Evolutionary conservation across 352 stramenopile species (phyloP), one percentile per base, ranked within the genome.

Genomic region (Elongisporangium prolatum): DNA sequence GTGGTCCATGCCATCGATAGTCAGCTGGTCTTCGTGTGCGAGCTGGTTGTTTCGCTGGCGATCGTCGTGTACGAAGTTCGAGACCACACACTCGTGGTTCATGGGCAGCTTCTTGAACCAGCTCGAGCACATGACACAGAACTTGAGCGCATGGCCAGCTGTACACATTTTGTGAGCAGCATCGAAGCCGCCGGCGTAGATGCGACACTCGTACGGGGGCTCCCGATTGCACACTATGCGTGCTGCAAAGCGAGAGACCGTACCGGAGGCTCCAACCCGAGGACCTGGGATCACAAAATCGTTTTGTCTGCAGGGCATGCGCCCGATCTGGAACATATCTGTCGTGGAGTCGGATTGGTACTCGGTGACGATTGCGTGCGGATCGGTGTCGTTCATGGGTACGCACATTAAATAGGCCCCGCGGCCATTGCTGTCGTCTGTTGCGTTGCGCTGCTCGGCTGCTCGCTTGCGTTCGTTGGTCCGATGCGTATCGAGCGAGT

Each of bases 291-390:
- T 85, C 34, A 90, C 77, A 25, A 93, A 86, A 60, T 91, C 80
- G 61, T 93, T 93, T 54, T 88, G 74, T 0, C 56, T 61, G 51
- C 80, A 90, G 14, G 84, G 84, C 77, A 90, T 86, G 25, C 84
- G 80, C 17, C 84, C 84, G 52, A 93, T 88, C 68, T 93, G 84
- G 61, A 90, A 93, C 80, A 93, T 84, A 52, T 93, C 84, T 18
- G 62, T 61, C 22, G 49, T 61, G 8, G 58, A 13, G 34, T 89
- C 77, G 4, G 61, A 51, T 40, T 69, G 61, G 58, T 86, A 93
- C 67, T 93, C 84, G 11, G 75, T 88, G 25, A 91, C 62, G 49
- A 71, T 84, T 9, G 68, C 79, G 52, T 78, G 68, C 13, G 67
- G 56, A 53, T 91, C 79, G 16, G 65, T 67, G 69, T 86, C 77